Conservation (phyloP, 2,329 filamentous ascomycete species). For the Sporothrix phasma region DNA sequence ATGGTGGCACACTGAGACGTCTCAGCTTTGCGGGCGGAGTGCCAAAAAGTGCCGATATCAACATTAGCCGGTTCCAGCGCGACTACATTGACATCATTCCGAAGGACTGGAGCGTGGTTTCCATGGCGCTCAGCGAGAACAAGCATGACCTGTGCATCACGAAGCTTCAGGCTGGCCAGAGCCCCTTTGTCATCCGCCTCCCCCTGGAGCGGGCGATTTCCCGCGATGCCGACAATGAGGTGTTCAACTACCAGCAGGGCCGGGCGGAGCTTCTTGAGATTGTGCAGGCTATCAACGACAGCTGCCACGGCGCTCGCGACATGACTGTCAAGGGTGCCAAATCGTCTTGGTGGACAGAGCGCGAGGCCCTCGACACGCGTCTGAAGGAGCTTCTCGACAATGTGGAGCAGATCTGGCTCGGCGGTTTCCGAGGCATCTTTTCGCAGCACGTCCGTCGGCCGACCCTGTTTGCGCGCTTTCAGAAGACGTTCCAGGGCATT, state of each 20-base stretch:
- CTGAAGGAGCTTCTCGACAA: slow-evolving; percentile 71
- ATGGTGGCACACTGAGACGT: slow-evolving; percentile 26
- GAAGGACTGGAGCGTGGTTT: slow-evolving; percentile 72
- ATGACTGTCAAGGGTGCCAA: slow-evolving; percentile 66
- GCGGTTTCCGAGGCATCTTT: slow-evolving; percentile 91
- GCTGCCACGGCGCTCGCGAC: slow-evolving; percentile 62
- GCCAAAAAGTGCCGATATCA: slow-evolving; percentile 18
- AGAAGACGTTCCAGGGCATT: slow-evolving; percentile 65
- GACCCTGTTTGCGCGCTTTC: slow-evolving; percentile 62
- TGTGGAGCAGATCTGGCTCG: slow-evolving; percentile 88
- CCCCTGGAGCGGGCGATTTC: slow-evolving; percentile 75
- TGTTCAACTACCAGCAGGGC: slow-evolving; percentile 76
- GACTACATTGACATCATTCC: slow-evolving; percentile 84
- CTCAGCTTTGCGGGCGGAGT: slow-evolving; percentile 32
- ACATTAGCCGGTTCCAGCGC: slow-evolving; percentile 58
- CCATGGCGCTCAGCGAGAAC: slow-evolving; percentile 72
- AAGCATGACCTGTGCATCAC: slow-evolving; percentile 79
- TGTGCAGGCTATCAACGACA: slow-evolving; percentile 70
- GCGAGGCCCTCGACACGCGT: slow-evolving; percentile 67
- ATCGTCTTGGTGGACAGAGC: slow-evolving; percentile 79
- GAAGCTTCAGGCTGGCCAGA: slow-evolving; percentile 64
- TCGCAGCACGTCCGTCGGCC: slow-evolving; percentile 57
- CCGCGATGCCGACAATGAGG: slow-evolving; percentile 55
- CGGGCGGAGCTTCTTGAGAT: slow-evolving; percentile 73
- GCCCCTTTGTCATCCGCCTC: slow-evolving; percentile 77